A percentile compares a stretch with the other conserved stretches of the same genome.
Conservation (phyloP, 2,329 filamentous ascomycete species). For the Pochonia chlamydosporia region DNA sequence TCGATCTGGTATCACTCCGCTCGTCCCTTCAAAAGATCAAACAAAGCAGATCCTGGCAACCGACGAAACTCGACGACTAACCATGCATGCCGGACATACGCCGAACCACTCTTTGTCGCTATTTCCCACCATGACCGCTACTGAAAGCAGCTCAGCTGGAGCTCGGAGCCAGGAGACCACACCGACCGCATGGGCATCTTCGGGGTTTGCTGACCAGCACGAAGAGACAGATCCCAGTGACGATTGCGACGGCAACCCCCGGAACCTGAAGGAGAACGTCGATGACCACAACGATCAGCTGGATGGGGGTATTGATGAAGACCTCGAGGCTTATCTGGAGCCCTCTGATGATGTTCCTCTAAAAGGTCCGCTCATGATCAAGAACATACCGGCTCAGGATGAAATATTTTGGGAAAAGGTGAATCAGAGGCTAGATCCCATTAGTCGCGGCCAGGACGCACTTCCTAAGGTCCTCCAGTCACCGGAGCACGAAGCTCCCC, state of each 20-base stretch:
- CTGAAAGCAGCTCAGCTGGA: constrained; percentile 23
- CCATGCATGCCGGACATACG: constrained; percentile 58
- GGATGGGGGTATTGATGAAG: constrained; percentile 1
- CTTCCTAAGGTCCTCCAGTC: constrained; percentile 36
- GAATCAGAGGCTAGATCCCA: constrained; percentile 45
- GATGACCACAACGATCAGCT: background rate
- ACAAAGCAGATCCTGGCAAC: constrained; percentile 42
- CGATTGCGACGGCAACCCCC: background rate
- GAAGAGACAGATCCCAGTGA: background rate
- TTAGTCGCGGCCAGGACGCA: constrained; percentile 39
- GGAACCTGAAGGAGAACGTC: background rate
- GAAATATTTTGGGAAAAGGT: constrained; percentile 47
- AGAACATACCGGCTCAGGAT: constrained; percentile 50
- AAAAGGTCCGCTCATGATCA: constrained; percentile 47
- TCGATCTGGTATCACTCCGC: constrained; percentile 5
- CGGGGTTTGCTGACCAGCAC: background rate
- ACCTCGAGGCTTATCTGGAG: constrained; percentile 27
- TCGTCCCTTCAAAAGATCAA: constrained; percentile 26
- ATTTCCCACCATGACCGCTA: constrained; percentile 38
- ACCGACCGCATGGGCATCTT: constrained; percentile 17
- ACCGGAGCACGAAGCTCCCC: constrained; percentile 6
- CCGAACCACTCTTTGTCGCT: constrained; percentile 54
- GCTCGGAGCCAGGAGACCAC: constrained; percentile 23
- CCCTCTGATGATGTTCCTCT: constrained; percentile 39
- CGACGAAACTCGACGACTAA: constrained; percentile 45